Base-by-base conservation (phyloP, 768 basidiomycete genomes). In the Mycena pura region DNA sequence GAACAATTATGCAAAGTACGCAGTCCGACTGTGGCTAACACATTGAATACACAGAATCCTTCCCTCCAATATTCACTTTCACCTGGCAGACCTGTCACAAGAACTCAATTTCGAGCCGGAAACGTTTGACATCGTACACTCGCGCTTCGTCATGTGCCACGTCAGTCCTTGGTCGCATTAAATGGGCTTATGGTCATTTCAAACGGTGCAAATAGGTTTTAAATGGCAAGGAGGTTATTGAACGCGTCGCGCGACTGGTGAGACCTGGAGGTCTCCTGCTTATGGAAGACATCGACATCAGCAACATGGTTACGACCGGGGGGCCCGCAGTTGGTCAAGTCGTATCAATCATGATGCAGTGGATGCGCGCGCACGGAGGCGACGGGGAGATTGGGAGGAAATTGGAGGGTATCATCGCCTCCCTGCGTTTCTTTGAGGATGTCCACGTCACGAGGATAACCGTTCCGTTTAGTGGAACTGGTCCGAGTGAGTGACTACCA, bases 251-350 rank as follows among this genome's bases (percentile, higher is more conserved):
- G 1, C 47, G 40, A 1, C 27, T 58, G 19, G 47, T 58, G 11
- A 58, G 22, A 29, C 57, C 47, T 13, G 57, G 57, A 3, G 57
- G 57, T 10, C 47, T 58, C 13, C 47, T 58, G 5, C 38, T 58
- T 38, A 44, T 58, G 17, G 57, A 58, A 34, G 57, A 50, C 10
- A 9, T 29, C 3, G 57, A 58, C n/a, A 10, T 58, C 22, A 8
- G 15, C 10, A 41, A 39, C 15, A 25, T 24, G 28, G 31, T 17
- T 6, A 31, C 31, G n/a, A 50, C 14, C 19, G 57, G 47, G 0
- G 48, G 57, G 14, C 39, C 48, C 5, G 38, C 27, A 2, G 19
- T 39, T 7, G 21, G 13, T 9, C 47, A 22, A 17, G 28, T 41
- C 31, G 19, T 34, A 4, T 43, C 39, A 19, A 43, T 31, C 7